Evolutionary conservation across 139 green algal genomes (phyloP).

Genomic region (Haematococcus lacustris): DNA sequence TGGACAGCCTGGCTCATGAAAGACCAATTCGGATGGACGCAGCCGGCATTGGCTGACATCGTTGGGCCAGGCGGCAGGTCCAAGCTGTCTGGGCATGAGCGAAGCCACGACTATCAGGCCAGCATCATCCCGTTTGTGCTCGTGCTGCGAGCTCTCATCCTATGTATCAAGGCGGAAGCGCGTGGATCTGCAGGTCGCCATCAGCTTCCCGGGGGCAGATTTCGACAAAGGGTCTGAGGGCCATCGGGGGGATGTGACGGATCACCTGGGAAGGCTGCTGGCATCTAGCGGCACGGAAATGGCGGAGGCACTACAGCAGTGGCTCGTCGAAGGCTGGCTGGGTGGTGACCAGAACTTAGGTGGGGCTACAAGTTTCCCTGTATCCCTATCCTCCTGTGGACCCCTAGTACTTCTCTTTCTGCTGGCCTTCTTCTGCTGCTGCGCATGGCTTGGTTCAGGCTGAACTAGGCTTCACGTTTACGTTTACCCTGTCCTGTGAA

Average conservation of each 20-base stretch:
- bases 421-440: too few relatives aligned
- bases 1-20: conserved; percentile 6
- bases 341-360: neutral
- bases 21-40: conserved; percentile 11
- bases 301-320: conserved; percentile 10
- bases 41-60: conserved; percentile 1
- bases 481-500: too few relatives aligned
- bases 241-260: conserved; percentile 2
- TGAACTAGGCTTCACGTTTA: too few relatives aligned
- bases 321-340: conserved; percentile 5
- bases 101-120: conserved; percentile 14
- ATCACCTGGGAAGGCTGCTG: neutral
- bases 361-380: too few relatives aligned
- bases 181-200: conserved; percentile 1
- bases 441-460: too few relatives aligned
- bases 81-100: conserved; percentile 1
- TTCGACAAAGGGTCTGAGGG: conserved; percentile 17
- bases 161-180: neutral
- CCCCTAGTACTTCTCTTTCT: too few relatives aligned
- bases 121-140: neutral
- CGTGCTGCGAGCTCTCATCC: neutral
- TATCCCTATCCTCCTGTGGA: too few relatives aligned
- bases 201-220: conserved; percentile 17
- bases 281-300: conserved; percentile 12
- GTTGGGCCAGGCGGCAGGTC: neutral